phyloP scores from a whole-genome alignment of 2,329 filamentous ascomycete species.

The Hypoxylon sp. region DNA sequence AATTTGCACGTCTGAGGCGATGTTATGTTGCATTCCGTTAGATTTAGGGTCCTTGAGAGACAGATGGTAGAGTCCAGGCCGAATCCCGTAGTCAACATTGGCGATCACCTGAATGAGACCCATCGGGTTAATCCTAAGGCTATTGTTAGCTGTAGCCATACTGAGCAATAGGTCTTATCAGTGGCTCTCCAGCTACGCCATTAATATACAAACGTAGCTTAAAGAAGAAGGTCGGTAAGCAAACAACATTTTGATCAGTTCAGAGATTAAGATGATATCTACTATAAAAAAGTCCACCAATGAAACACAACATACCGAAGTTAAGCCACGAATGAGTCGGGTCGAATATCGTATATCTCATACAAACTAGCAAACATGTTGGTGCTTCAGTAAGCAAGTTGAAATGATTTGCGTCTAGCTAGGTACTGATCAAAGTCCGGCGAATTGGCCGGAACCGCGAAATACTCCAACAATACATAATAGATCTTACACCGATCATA shows the following conservation, averaged over 20 bases:
- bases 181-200: conserved; percentile 7
- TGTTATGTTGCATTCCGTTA: conserved; percentile 17
- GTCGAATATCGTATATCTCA: conserved; percentile 9
- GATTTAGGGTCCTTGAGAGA: neutral
- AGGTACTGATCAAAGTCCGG: conserved; percentile 13
- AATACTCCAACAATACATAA: neutral
- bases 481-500: conserved; percentile 13
- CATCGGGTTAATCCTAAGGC: conserved; percentile 6
- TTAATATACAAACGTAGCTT: conserved; percentile 26
- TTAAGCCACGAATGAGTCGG: conserved; percentile 10
- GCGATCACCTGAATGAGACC: conserved; percentile 8
- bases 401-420: conserved; percentile 1
- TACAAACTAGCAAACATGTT: conserved; percentile 24
- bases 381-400: conserved; percentile 7
- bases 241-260: conserved; percentile 19
- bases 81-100: conserved; percentile 1
- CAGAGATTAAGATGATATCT: conserved; percentile 13
- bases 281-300: conserved; percentile 31
- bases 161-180: conserved; percentile 30
- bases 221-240: conserved; percentile 42
- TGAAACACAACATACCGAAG: conserved; percentile 1
- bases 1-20: neutral
- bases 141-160: conserved; percentile 8
- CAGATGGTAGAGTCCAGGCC: conserved; percentile 1
- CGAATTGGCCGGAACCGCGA: conserved; percentile 19